Conservation (phyloP, 2,329 filamentous ascomycete genomes). For the Sarocladiaceae sp. region DNA sequence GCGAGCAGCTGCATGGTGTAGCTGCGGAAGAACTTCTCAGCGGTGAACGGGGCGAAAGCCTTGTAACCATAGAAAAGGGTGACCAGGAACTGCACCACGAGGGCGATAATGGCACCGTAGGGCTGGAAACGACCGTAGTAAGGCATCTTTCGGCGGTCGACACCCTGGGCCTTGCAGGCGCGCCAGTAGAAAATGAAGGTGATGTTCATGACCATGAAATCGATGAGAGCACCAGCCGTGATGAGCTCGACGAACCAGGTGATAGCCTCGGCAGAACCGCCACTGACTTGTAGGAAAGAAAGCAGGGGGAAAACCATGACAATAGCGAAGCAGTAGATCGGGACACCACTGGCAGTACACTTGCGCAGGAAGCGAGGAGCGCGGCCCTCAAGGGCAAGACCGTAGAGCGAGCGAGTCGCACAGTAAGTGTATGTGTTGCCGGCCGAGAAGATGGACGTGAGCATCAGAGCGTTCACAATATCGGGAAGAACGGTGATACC, state of each 20-base stretch:
- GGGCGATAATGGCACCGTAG: slow-evolving; percentile 44
- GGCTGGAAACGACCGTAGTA: slow-evolving; percentile 56
- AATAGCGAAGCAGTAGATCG: slow-evolving; percentile 49
- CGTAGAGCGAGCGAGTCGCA: slow-evolving; percentile 42
- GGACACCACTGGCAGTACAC: slow-evolving; percentile 55
- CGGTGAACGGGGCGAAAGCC: slow-evolving; percentile 42
- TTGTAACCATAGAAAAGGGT: slow-evolving; percentile 51
- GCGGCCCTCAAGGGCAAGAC: slow-evolving; percentile 43
- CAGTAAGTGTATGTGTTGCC: slow-evolving; percentile 48
- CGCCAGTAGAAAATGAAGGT: slow-evolving; percentile 43
- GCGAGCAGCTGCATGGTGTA: slow-evolving; percentile 53
- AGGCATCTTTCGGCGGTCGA: slow-evolving; percentile 46
- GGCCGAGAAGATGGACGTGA: slow-evolving; percentile 38
- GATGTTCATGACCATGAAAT: slow-evolving; percentile 50
- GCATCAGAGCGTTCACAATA: slow-evolving; percentile 48
- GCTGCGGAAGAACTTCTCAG: slow-evolving; percentile 42
- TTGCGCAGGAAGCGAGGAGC: slow-evolving; percentile 47
- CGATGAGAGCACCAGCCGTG: slow-evolving; percentile 53
- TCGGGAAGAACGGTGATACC: slow-evolving; percentile 47
- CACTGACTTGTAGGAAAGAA: slow-evolving; percentile 2
- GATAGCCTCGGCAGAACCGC: slow-evolving; percentile 40
- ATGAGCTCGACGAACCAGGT: slow-evolving; percentile 50
- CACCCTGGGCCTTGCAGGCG: slow-evolving; percentile 45
- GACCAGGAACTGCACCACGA: slow-evolving; percentile 35
- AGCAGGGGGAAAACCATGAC: slow-evolving; percentile 48